phyloP scores from a whole-genome alignment of 441 rosid species.

The Biscutella auriculata region DNA sequence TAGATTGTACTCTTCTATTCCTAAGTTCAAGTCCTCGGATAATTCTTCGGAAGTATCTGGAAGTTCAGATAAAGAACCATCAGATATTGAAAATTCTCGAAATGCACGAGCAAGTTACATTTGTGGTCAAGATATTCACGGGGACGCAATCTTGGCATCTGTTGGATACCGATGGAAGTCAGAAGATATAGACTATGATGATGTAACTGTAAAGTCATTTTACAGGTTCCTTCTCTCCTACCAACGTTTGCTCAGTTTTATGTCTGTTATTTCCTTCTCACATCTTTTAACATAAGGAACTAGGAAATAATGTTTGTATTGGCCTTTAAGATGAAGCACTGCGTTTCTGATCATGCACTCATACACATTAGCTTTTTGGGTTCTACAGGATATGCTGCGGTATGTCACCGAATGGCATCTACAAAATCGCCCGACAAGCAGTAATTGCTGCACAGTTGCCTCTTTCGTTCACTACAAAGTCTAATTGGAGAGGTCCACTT shows the following conservation, averaged over 20 bases:
- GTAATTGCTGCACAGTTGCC: conserved; percentile 67
- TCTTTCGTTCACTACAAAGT: conserved; percentile 43
- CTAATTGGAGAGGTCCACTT: conserved; percentile 77
- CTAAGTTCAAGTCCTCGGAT: conserved; percentile 29
- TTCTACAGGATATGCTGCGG: conserved; percentile 45
- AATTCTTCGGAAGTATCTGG: conserved; percentile 24
- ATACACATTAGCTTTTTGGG: conserved; percentile 6
- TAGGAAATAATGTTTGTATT: background rate
- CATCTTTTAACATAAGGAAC: background rate
- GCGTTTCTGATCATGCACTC: background rate
- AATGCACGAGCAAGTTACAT: conserved; percentile 78
- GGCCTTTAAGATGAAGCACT: background rate
- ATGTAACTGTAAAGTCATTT: conserved; percentile 54
- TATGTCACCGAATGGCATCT: conserved; percentile 73
- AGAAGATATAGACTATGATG: conserved; percentile 49
- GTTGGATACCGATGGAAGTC: conserved; percentile 81
- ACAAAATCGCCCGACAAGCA: conserved; percentile 75
- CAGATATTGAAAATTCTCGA: conserved; percentile 25
- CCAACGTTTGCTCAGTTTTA: background rate
- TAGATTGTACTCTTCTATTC: conserved; percentile 58
- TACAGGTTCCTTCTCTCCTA: conserved; percentile 47
- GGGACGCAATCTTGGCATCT: conserved; percentile 85
- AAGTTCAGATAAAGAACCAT: conserved; percentile 22
- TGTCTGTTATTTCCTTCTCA: background rate
- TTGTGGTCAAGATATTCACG: conserved; percentile 57